Evolutionary conservation across 495 filamentous ascomycete species (phyloP).

Genomic region (Penicillium alfredii): DNA sequence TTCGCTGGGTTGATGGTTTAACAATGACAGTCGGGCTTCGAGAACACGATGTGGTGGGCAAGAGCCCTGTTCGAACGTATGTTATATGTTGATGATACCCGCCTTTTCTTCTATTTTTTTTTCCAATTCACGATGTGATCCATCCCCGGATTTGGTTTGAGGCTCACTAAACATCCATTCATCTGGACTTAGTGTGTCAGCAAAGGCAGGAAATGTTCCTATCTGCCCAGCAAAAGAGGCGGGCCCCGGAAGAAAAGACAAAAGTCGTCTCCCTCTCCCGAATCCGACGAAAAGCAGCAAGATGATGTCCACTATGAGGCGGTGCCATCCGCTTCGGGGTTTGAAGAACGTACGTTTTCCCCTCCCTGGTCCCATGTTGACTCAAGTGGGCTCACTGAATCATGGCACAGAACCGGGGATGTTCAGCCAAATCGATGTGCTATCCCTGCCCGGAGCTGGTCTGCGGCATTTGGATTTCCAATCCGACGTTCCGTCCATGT

Average conservation of each 20-base stretch:
- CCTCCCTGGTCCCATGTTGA: neutral
- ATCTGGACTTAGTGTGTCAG: conserved; percentile 42
- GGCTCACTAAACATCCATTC: conserved; percentile 1
- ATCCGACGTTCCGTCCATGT: conserved; percentile 34
- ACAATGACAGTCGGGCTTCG: conserved; percentile 44
- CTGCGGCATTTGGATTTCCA: conserved; percentile 37
- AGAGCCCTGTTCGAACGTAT: conserved; percentile 51
- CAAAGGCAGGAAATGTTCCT: conserved; percentile 49
- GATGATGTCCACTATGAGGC: conserved; percentile 19
- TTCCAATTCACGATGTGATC: neutral
- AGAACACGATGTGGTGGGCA: conserved; percentile 55
- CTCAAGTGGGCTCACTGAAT: conserved; percentile 10
- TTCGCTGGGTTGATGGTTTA: neutral
- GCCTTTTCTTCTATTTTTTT: conserved; percentile 4
- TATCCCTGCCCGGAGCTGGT: conserved; percentile 40
- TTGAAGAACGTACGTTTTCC: conserved; percentile 32
- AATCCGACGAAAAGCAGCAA: conserved; percentile 23
- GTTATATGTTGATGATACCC: no score
- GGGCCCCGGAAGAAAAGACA: conserved; percentile 47
- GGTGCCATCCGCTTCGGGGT: conserved; percentile 19
- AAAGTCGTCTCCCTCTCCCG: conserved; percentile 22
- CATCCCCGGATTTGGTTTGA: no score
- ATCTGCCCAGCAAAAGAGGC: conserved; percentile 52
- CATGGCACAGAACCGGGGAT: conserved; percentile 24
- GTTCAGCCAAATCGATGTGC: conserved; percentile 40